These are phyloP conservation scores for Rhizoctonia solani DNA, from an alignment of 1,284 basidiomycete genomes.

Conservation along the genomic window DNA sequence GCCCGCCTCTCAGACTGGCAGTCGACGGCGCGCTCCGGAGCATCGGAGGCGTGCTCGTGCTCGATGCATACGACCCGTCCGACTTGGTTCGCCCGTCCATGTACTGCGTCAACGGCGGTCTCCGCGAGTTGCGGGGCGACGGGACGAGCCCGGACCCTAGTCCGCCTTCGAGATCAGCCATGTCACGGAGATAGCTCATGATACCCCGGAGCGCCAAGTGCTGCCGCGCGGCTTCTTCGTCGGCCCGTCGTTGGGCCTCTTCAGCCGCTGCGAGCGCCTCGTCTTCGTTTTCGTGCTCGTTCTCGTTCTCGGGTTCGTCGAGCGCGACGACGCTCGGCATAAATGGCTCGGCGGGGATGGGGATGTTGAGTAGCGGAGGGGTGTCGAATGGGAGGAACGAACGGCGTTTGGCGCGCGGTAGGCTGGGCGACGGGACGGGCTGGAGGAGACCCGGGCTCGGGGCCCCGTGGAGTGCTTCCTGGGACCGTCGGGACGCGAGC, in stretches of 20 bases:
- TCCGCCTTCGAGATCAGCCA: constrained; percentile 72
- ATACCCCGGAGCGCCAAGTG: constrained; percentile 72
- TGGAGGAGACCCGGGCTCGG: not conserved
- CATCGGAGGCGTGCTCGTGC: constrained; percentile 28
- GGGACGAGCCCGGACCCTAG: not conserved
- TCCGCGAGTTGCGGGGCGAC: not conserved
- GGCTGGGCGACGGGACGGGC: too few species aligned
- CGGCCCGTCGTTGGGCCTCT: constrained; percentile 44
- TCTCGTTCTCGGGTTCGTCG: too few species aligned
- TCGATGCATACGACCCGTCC: constrained; percentile 38
- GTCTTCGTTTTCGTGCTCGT: constrained; percentile 49
- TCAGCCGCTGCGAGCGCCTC: not conserved
- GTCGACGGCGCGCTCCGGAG: constrained; percentile 38
- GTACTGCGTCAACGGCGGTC: constrained; percentile 29
- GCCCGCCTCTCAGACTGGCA: constrained; percentile 35
- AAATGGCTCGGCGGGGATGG: constrained; percentile 63
- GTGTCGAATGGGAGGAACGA: constrained; percentile 84
- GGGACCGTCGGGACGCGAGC: constrained; percentile 1
- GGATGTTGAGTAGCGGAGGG: constrained; percentile 49
- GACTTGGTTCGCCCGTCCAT: constrained; percentile 23
- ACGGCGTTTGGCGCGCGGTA: constrained; percentile 45
- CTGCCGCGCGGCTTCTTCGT: constrained; percentile 51
- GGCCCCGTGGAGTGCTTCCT: not conserved
- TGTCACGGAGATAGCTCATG: constrained; percentile 93
- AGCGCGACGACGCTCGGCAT: constrained; percentile 57